A percentile compares a stretch with the other conserved stretches of the same genome.
These are phyloP conservation scores for Tinospora cordifolia DNA, from an alignment of 164 flowering plant species.

Conservation along the genomic window DNA sequence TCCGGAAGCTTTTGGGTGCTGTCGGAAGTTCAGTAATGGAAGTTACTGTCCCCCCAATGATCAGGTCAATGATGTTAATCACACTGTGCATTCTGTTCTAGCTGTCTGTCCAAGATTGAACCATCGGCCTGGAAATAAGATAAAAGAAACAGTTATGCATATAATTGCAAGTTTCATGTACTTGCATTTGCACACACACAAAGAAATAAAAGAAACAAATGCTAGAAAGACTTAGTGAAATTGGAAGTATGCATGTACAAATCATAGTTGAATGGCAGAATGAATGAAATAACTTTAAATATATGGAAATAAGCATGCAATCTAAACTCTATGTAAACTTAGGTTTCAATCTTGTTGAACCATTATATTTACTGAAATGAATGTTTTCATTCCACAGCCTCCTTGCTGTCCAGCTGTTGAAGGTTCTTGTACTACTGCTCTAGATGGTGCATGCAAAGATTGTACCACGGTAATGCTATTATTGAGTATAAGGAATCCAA, in stretches of 20 bases:
- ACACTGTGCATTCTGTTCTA: background rate
- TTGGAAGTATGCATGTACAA: background rate
- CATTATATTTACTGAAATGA: constrained; percentile 1
- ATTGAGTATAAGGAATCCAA: background rate
- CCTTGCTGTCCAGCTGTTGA: constrained; percentile 76
- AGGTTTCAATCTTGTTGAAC: background rate
- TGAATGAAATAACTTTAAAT: too few species aligned
- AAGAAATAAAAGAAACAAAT: too few species aligned
- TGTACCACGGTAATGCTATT: constrained; percentile 78
- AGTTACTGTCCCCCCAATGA: constrained; percentile 96
- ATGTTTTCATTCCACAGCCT: constrained; percentile 45
- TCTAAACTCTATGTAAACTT: too few species aligned
- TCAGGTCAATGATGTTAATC: constrained; percentile 43
- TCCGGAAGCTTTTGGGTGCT: constrained; percentile 99
- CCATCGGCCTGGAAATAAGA: background rate
- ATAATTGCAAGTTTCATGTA: too few species aligned
- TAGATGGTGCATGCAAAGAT: constrained; percentile 72
- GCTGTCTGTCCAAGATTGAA: background rate
- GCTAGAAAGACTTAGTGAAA: background rate
- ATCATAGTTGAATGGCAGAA: background rate
- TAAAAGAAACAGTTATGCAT: too few species aligned
- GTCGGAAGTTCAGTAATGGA: constrained; percentile 87
- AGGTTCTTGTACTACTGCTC: constrained; percentile 36
- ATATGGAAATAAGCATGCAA: too few species aligned
- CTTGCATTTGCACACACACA: too few species aligned